These are phyloP conservation scores for Wallacemonas sp. DNA, from an alignment of 208 protist species.

Conservation along the genomic window DNA sequence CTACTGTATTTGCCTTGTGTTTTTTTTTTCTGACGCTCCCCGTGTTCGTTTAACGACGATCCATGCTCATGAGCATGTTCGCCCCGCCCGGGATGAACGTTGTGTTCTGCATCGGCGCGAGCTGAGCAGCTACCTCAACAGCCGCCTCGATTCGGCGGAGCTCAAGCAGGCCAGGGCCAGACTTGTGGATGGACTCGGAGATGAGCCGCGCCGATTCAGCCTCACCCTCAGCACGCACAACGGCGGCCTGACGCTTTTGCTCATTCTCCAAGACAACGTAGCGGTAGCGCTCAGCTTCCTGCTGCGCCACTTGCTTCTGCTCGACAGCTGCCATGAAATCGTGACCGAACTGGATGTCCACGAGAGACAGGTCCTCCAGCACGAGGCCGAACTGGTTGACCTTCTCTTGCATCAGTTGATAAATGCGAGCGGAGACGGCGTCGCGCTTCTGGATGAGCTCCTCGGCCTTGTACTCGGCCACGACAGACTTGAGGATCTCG, in stretches of 20 bases:
- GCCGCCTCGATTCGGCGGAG: constrained; percentile 96
- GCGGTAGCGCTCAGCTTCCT: constrained; percentile 95
- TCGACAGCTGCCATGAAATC: constrained; percentile 97
- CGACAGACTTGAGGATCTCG: constrained; percentile 93
- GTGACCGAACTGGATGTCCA: constrained; percentile 95
- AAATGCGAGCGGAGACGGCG: constrained; percentile 90
- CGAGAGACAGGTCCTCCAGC: constrained; percentile 98
- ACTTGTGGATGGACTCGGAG: constrained; percentile 82
- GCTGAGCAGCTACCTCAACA: constrained; percentile 93
- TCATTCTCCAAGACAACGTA: constrained; percentile 96
- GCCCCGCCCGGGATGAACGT: constrained; percentile 75
- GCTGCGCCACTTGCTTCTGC: constrained; percentile 98
- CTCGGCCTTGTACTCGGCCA: constrained; percentile 98
- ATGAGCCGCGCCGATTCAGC: constrained; percentile 93
- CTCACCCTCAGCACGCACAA: constrained; percentile 95
- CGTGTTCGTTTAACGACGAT: constrained; percentile 3
- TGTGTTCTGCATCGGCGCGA: constrained; percentile 78
- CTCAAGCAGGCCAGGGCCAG: constrained; percentile 89
- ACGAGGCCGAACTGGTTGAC: constrained; percentile 97
- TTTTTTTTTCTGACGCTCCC: too few relatives aligned
- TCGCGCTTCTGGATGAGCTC: constrained; percentile 99
- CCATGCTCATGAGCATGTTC: constrained; percentile 77
- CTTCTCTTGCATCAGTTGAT: constrained; percentile 93
- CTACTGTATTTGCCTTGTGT: too few relatives aligned
- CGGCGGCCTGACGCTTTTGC: constrained; percentile 91